Conservation (phyloP, 768 basidiomycete species). For the Leccinum obscurum region DNA sequence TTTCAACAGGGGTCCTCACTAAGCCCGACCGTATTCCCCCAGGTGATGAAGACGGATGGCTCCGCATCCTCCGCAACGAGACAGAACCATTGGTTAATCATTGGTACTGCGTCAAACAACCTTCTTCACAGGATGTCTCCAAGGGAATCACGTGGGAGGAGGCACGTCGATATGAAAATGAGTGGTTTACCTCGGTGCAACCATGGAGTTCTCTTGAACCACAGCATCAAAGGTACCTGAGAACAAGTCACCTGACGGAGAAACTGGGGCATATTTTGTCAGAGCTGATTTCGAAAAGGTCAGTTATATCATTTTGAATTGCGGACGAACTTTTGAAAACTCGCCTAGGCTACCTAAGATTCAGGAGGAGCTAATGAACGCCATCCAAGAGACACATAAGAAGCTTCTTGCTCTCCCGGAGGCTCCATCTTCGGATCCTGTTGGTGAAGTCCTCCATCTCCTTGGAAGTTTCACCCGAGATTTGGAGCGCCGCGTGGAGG, state of each 20-base stretch:
- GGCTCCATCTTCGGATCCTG: constrained; percentile 54
- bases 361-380: constrained; percentile 52
- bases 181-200: constrained; percentile 51
- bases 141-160: constrained; percentile 48
- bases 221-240: constrained; percentile 50
- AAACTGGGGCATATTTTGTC: constrained; percentile 61
- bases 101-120: constrained; percentile 45
- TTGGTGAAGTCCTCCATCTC: constrained; percentile 53
- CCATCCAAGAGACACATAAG: constrained; percentile 41
- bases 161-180: constrained; percentile 56
- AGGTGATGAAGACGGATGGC: constrained; percentile 44
- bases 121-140: constrained; percentile 27
- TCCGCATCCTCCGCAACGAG: constrained; percentile 56
- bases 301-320: constrained; percentile 5
- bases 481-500: constrained; percentile 48
- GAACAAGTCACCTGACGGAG: constrained; percentile 57
- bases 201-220: constrained; percentile 59
- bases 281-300: constrained; percentile 63
- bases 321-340: neutral
- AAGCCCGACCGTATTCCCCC: constrained; percentile 61
- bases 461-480: constrained; percentile 49
- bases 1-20: constrained; percentile 43
- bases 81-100: constrained; percentile 31
- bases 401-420: constrained; percentile 41
- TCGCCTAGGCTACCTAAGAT: constrained; percentile 58